Conservation (phyloP, 78 protist species). For the Polysphondylium violaceum region DNA sequence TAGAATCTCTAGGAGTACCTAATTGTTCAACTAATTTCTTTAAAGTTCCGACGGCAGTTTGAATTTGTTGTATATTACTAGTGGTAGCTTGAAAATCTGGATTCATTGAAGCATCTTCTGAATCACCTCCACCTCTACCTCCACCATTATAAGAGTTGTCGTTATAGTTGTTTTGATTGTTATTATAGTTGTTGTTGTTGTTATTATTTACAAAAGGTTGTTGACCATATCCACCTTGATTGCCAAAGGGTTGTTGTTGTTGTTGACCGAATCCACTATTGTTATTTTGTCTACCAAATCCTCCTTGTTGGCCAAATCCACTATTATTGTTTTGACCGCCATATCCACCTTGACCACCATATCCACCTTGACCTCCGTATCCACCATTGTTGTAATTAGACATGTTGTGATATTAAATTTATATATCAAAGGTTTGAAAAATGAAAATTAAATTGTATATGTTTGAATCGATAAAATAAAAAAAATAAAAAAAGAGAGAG, state of each 20-base stretch:
- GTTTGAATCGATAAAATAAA: neutral
- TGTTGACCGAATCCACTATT: constrained; percentile 14
- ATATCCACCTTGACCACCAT: constrained; percentile 4
- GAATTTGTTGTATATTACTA: constrained; percentile 45
- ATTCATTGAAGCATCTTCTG: constrained; percentile 22
- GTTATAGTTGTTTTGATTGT: neutral
- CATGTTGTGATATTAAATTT: too few relatives aligned
- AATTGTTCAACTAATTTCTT: constrained; percentile 61
- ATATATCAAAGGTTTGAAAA: too few relatives aligned
- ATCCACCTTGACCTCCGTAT: constrained; percentile 12
- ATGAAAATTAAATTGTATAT: too few relatives aligned
- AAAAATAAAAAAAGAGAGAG: too few relatives aligned
- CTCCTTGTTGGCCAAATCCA: constrained; percentile 28
- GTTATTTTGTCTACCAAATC: neutral
- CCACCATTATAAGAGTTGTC: neutral
- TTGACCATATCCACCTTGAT: neutral
- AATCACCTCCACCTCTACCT: neutral
- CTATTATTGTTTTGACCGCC: neutral
- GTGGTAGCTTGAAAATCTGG: constrained; percentile 65
- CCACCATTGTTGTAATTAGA: constrained; percentile 25
- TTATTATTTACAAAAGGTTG: constrained; percentile 10
- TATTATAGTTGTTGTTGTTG: neutral
- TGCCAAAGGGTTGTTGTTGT: neutral
- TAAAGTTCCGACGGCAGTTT: constrained; percentile 22
- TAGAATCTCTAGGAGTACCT: constrained; percentile 61